Evolutionary conservation across 208 protist species (phyloP).

Genomic region (Trichomonas vaginalis): DNA sequence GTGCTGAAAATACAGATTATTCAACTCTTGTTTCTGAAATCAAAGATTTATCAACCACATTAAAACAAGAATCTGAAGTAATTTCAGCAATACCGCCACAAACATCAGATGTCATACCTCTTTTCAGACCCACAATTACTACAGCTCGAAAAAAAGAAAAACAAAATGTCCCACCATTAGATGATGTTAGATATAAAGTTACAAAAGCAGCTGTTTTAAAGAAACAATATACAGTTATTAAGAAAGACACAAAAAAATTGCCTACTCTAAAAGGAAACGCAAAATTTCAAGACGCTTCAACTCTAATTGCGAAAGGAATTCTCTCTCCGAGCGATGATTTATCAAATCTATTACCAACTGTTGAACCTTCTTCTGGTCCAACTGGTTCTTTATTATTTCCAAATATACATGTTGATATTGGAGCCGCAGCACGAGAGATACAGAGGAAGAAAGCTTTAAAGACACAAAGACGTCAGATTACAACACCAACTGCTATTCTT

Average conservation of each 20-base stretch:
- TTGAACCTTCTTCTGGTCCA: not conserved
- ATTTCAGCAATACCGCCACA: constrained; percentile 59
- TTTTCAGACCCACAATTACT: not conserved
- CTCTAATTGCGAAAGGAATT: not conserved
- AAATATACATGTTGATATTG: not conserved
- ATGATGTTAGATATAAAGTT: not conserved
- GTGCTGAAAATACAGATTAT: not conserved
- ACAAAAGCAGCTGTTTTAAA: not conserved
- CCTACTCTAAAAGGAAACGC: not conserved
- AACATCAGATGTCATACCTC: not conserved
- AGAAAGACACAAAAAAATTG: not conserved
- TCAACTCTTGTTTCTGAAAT: not conserved
- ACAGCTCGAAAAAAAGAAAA: not conserved
- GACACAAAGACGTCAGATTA: not conserved
- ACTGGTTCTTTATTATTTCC: not conserved
- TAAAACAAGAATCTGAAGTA: constrained; percentile 72
- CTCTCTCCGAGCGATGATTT: not conserved
- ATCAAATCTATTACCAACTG: not conserved
- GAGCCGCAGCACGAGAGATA: not conserved
- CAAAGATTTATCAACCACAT: constrained; percentile 30
- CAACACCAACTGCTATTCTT: not conserved
- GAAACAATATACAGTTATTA: not conserved
- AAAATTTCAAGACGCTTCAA: not conserved
- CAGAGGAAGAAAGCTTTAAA: not conserved
- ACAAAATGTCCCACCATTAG: not conserved